Evolutionary conservation across 2,329 filamentous ascomycete genomes (phyloP).

Genomic region (Colletotrichum lentis): DNA sequence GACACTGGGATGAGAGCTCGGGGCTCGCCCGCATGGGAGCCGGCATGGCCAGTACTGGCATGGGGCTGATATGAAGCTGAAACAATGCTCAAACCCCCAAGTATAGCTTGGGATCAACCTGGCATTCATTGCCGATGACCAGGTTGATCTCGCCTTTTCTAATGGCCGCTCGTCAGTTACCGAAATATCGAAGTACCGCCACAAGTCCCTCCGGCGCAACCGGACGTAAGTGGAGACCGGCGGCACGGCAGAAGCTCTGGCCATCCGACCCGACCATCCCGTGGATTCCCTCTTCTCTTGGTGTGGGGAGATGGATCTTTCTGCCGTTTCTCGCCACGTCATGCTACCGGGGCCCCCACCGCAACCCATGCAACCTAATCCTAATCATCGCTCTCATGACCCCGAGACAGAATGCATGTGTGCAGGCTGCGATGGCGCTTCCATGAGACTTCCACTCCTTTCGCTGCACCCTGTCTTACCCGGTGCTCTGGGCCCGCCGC

Average conservation of each 20-base stretch:
- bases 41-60: neutral
- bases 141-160: neutral
- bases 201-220: neutral
- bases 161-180: neutral
- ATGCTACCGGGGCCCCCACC: neutral
- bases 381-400: neutral
- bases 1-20: neutral
- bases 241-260: conserved; percentile 11
- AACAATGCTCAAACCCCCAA: neutral
- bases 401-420: neutral
- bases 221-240: neutral
- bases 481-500: neutral
- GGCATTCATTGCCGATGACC: neutral
- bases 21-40: neutral
- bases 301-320: neutral
- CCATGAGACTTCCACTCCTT: neutral
- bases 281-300: neutral
- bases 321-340: neutral
- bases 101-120: neutral
- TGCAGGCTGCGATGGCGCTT: neutral
- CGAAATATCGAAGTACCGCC: neutral
- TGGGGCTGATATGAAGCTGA: neutral
- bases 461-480: neutral
- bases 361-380: no score
- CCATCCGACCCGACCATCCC: conserved; percentile 3